A percentile compares a stretch with the other conserved stretches of the same genome.
Evolutionary conservation across 345 rosid genomes (phyloP).

Genomic region (Garcia nutans): DNA sequence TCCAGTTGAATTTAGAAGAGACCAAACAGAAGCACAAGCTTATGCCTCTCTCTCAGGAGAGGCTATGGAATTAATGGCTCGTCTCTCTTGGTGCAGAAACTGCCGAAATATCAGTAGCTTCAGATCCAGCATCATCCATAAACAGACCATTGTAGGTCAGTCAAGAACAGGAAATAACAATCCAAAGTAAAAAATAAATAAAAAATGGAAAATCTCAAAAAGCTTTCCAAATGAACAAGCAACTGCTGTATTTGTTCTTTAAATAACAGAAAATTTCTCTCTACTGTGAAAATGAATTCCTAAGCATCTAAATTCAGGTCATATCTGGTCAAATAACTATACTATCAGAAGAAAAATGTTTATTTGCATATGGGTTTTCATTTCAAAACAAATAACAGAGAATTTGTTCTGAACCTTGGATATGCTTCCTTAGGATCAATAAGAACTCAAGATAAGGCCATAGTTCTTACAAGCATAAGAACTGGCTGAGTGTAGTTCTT

Average conservation of each 20-base stretch:
- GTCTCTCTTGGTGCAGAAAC: neutral
- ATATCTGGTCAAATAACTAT: neutral
- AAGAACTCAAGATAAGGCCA: neutral
- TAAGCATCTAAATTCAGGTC: neutral
- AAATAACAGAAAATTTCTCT: neutral
- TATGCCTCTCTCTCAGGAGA: constrained; percentile 13
- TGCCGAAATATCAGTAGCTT: constrained; percentile 2
- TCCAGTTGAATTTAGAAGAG: neutral
- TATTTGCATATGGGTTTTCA: neutral
- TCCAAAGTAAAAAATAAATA: neutral
- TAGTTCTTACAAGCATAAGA: neutral
- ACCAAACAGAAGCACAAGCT: constrained; percentile 1
- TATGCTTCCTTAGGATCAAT: neutral
- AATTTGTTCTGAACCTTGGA: neutral
- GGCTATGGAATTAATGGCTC: neutral
- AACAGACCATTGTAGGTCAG: neutral
- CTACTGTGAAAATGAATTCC: neutral
- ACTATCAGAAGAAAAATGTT: neutral
- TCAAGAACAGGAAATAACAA: neutral
- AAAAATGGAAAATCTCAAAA: neutral
- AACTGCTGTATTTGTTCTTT: neutral
- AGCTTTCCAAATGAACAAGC: no score
- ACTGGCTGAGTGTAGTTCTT: neutral
- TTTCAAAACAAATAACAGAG: neutral
- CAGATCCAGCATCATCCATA: constrained; percentile 9